Conservation (phyloP, 345 rosid genomes). For the Syzygium jambos region DNA sequence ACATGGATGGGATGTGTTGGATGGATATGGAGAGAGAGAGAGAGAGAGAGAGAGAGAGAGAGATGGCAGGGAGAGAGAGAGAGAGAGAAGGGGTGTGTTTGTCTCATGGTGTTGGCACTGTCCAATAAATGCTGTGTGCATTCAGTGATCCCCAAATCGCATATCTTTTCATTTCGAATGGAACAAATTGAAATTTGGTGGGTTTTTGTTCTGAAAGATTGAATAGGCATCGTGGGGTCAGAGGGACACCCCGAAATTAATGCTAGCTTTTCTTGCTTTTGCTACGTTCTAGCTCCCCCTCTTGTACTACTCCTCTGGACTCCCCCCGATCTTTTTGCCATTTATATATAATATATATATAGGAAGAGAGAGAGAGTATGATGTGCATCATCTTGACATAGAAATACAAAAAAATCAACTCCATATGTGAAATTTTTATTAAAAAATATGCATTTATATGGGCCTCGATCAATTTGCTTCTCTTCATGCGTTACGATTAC, state of each 20-base stretch:
- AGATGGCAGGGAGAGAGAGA: neutral
- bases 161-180: neutral
- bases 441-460: too few species aligned
- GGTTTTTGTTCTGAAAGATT: neutral
- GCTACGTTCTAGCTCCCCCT: neutral
- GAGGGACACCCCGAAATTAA: conserved; percentile 7
- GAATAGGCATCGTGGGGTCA: neutral
- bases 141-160: neutral
- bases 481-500: neutral
- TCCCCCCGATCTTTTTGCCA: neutral
- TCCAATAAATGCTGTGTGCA: conserved; percentile 27
- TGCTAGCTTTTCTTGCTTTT: neutral
- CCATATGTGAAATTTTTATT: neutral
- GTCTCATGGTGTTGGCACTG: conserved; percentile 38
- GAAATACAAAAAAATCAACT: neutral
- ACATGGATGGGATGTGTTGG: conserved; percentile 5
- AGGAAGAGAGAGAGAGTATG: neutral
- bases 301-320: neutral
- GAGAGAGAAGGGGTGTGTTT: neutral
- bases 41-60: neutral
- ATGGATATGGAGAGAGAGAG: conserved; percentile 1
- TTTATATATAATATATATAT: neutral
- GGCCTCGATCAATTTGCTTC: neutral
- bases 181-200: neutral
- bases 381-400: neutral